Conservation (phyloP, 768 basidiomycete species). For the Russula vinacea region DNA sequence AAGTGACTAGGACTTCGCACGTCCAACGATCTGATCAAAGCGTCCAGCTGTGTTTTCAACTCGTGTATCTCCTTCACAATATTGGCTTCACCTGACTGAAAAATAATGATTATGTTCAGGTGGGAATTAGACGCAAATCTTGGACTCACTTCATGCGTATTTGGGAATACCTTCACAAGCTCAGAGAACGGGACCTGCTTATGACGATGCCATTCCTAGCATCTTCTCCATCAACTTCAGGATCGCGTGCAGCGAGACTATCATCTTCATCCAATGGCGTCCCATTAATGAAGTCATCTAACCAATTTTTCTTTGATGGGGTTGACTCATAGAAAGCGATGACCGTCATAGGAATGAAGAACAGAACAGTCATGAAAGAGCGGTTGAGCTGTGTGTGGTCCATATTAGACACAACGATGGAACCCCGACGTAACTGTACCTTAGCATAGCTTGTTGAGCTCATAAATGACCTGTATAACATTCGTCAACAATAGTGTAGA, state of each 20-base stretch:
- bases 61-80: slow-evolving; percentile 62
- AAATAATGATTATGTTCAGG: neutral
- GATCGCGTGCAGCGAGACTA: slow-evolving; percentile 53
- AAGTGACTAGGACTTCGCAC: slow-evolving; percentile 25
- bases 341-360: slow-evolving; percentile 70
- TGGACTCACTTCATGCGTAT: slow-evolving; percentile 59
- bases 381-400: slow-evolving; percentile 63
- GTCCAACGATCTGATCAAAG: slow-evolving; percentile 40
- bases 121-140: slow-evolving; percentile 16
- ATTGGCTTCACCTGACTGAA: slow-evolving; percentile 65
- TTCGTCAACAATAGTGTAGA: slow-evolving; percentile 1
- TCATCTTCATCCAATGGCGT: slow-evolving; percentile 57
- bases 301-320: slow-evolving; percentile 52
- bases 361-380: slow-evolving; percentile 71
- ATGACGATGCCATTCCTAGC: slow-evolving; percentile 58
- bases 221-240: slow-evolving; percentile 54
- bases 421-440: slow-evolving; percentile 36
- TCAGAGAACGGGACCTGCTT: slow-evolving; percentile 65
- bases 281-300: slow-evolving; percentile 61
- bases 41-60: slow-evolving; percentile 46
- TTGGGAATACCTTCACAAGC: slow-evolving; percentile 67
- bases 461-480: slow-evolving; percentile 14
- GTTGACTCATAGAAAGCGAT: slow-evolving; percentile 77
- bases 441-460: slow-evolving; percentile 49
- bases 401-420: slow-evolving; percentile 19